These are phyloP conservation scores for Rickenella mellea DNA, from an alignment of 768 basidiomycete species.

Conservation along the genomic window DNA sequence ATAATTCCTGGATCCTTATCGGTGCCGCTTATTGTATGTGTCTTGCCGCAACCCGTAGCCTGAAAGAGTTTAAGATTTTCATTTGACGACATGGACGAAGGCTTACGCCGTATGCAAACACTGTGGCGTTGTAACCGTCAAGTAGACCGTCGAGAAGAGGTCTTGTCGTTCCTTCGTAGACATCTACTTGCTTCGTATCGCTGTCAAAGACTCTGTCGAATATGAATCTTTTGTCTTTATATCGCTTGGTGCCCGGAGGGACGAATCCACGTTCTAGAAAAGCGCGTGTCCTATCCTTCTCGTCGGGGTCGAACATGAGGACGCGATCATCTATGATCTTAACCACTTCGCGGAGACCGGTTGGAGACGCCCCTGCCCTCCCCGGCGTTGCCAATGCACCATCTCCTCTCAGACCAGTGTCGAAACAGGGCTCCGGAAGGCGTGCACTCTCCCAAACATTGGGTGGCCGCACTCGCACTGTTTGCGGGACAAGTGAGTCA, in stretches of 20 bases:
- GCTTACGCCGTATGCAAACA: slow-evolving; percentile 96
- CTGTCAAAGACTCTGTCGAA: slow-evolving; percentile 90
- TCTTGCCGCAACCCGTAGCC: slow-evolving; percentile 99
- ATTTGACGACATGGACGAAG: neutral
- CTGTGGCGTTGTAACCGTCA: slow-evolving; percentile 93
- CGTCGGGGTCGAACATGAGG: slow-evolving; percentile 92
- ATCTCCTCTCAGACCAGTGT: slow-evolving; percentile 69
- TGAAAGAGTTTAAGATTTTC: slow-evolving; percentile 22
- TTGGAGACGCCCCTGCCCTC: slow-evolving; percentile 34
- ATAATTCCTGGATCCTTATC: slow-evolving; percentile 86
- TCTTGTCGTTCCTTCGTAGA: slow-evolving; percentile 79
- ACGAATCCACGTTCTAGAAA: slow-evolving; percentile 81
- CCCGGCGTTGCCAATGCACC: slow-evolving; percentile 71
- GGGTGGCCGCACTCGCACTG: slow-evolving; percentile 89
- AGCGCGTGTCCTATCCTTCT: slow-evolving; percentile 69
- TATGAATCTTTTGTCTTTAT: slow-evolving; percentile 95
- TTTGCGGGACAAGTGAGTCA: slow-evolving; percentile 4
- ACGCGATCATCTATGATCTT: slow-evolving; percentile 92
- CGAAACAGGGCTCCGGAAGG: slow-evolving; percentile 67
- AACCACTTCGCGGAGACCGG: slow-evolving; percentile 63
- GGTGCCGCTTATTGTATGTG: slow-evolving; percentile 95
- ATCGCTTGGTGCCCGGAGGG: slow-evolving; percentile 82
- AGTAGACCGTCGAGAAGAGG: slow-evolving; percentile 79
- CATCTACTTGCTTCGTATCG: slow-evolving; percentile 73
- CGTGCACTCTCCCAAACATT: slow-evolving; percentile 78